Evolutionary conservation across 2,329 filamentous ascomycete species (phyloP), one percentile per base, ranked within the genome.

Genomic region (Monosporascus ibericus): DNA sequence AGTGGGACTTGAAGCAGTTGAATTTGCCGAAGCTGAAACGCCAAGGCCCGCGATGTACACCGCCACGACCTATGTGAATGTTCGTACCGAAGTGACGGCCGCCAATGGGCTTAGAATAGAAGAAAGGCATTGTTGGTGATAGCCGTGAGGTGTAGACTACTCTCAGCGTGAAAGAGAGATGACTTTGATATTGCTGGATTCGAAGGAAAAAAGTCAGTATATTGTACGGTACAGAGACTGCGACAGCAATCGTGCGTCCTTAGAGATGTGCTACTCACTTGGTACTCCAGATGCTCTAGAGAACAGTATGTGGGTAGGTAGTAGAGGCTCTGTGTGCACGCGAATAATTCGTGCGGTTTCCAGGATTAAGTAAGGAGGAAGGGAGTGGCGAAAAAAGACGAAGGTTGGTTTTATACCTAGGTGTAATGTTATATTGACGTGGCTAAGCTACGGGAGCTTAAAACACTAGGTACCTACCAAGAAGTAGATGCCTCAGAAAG

Each of bases 81-180:
- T 68, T 77, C 36, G 77, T 79, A 56, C 77, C 77, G 57, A 79
- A 73, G 59, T 76, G 75, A 36, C 72, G 71, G 49, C 72, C 71
- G 56, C 77, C 77, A 56, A 80, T 50, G 48, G 65, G 63, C 59
- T 75, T 78, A 50, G 66, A 66, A 61, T 73, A 78, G 64, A 74
- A 75, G 52, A 80, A 65, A 52, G 71, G 74, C 75, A 79, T 79
- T 40, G 44, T 54, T 24, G 22, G 8, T 36, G n/a, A 14, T 46
- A 38, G 24, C 6, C 17, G 25, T 15, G 8, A 11, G n/a, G 40
- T 24, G 20, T 22, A 14, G 30, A 34, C 11, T 2, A 30, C 30
- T 14, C 30, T 34, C 30, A 34, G 30, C 14, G 30, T 5, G 30
- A 14, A 34, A 14, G 5, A 14, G 30, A 5, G 9, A 14, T 34